phyloP scores from a whole-genome alignment of 331 rosid species.

The Quercus tomentella region DNA sequence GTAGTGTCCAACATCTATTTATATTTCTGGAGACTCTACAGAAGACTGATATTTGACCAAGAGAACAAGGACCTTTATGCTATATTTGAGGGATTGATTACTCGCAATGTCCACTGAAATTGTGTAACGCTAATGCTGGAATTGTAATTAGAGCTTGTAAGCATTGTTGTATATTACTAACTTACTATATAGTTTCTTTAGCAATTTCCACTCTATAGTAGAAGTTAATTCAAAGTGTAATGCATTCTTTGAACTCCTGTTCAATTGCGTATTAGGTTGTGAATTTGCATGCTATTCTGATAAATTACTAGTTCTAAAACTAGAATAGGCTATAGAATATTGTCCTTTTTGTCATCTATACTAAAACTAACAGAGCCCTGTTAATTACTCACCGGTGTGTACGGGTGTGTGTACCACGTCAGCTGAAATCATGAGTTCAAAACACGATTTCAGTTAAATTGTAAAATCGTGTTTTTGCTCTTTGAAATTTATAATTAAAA shows the following conservation, averaged over 20 bases:
- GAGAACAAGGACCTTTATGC: slow-evolving; percentile 80
- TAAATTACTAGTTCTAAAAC: not conserved
- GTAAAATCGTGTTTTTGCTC: fast-evolving
- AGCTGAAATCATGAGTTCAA: no score
- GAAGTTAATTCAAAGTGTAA: slow-evolving; percentile 12
- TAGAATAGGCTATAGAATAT: no score
- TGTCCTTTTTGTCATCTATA: no score
- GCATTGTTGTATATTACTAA: not conserved
- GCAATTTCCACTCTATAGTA: slow-evolving; percentile 18
- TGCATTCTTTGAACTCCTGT: slow-evolving; percentile 31
- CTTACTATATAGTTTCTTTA: not conserved
- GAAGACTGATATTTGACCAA: slow-evolving; percentile 83
- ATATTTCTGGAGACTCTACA: slow-evolving; percentile 57
- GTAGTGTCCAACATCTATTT: not conserved
- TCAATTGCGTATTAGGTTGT: not conserved
- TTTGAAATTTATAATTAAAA: no score
- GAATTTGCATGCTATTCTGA: slow-evolving; percentile 2
- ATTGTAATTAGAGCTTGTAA: slow-evolving; percentile 16
- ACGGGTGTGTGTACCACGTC: fast-evolving
- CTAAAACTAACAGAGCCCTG: no score
- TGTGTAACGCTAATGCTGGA: not conserved
- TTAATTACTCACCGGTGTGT: fast-evolving
- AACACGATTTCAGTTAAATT: no score
- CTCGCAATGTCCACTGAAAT: slow-evolving; percentile 58
- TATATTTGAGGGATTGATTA: slow-evolving; percentile 80